Conservation (phyloP, 495 filamentous ascomycete species). For the Neurospora discreta region DNA sequence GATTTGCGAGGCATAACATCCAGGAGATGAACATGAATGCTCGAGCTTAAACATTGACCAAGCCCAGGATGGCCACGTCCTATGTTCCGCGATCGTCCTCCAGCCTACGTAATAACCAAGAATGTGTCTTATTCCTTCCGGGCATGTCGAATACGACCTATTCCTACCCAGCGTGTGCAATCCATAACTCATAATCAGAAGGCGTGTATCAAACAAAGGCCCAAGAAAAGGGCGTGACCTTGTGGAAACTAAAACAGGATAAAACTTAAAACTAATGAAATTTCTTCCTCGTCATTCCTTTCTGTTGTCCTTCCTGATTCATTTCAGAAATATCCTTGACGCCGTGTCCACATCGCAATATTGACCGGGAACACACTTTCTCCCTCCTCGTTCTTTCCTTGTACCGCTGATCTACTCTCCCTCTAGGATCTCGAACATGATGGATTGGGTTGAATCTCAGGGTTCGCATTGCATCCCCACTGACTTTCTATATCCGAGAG, state of each 20-base stretch:
- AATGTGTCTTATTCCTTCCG: not conserved
- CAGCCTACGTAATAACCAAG: not conserved
- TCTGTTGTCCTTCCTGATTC: not conserved
- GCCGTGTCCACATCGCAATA: not conserved
- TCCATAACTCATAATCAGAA: not conserved
- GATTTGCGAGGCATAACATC: not conserved
- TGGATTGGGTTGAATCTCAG: not conserved
- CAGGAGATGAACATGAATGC: not conserved
- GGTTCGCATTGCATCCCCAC: not conserved
- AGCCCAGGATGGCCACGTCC: not conserved
- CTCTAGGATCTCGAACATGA: not conserved
- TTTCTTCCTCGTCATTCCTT: not conserved
- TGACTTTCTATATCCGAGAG: constrained; percentile 17
- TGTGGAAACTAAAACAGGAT: not conserved
- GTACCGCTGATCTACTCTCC: not conserved
- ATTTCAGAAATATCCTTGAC: not conserved
- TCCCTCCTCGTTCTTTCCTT: not conserved
- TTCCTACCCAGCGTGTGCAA: not conserved
- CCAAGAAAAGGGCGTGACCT: not conserved
- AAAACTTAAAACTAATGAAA: not conserved
- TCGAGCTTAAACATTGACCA: not conserved
- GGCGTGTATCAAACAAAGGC: not conserved
- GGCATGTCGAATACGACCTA: not conserved
- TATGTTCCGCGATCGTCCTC: not conserved
- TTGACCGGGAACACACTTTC: not conserved